A percentile compares a stretch with the other conserved stretches of the same genome.
Conservation (phyloP, 78 protist genomes). For the slime mould (Dictyostelium discoideum) region DNA sequence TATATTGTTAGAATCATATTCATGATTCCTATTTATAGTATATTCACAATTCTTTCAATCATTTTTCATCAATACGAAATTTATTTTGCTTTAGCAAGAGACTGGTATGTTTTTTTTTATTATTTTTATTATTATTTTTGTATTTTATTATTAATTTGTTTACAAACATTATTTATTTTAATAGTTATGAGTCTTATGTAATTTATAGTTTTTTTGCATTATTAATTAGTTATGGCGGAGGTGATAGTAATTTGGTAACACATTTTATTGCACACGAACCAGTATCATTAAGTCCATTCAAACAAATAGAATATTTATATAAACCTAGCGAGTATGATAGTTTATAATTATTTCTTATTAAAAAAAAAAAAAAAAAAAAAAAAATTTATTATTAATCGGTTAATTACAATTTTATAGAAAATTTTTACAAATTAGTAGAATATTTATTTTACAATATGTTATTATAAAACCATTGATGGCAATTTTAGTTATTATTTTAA, state of each 20-base stretch:
- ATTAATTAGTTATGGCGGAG: slow-evolving; percentile 26
- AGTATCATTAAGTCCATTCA: neutral
- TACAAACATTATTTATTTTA: too few species aligned
- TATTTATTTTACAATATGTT: slow-evolving; percentile 40
- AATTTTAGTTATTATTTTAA: neutral
- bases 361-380: neutral
- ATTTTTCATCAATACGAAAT: neutral
- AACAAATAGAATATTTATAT: neutral
- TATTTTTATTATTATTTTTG: neutral
- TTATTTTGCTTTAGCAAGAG: slow-evolving; percentile 21
- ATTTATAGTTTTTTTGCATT: slow-evolving; percentile 39
- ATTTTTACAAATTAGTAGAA: slow-evolving; percentile 5
- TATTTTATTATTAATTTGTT: neutral
- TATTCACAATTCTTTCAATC: slow-evolving; percentile 10
- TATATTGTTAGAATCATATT: slow-evolving; percentile 47
- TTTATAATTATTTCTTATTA: neutral
- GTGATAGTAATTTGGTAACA: slow-evolving; percentile 13
- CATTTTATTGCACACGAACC: neutral
- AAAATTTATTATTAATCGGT: neutral
- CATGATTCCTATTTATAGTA: slow-evolving; percentile 17
- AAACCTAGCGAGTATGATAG: slow-evolving; percentile 18
- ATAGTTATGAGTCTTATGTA: slow-evolving; percentile 50
- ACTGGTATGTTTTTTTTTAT: slow-evolving; percentile 4
- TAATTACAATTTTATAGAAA: neutral
- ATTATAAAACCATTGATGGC: slow-evolving; percentile 31